These are phyloP conservation scores for Oryza meyeriana DNA, from an alignment of 176 grass and related monocot genomes.

Conservation along the genomic window DNA sequence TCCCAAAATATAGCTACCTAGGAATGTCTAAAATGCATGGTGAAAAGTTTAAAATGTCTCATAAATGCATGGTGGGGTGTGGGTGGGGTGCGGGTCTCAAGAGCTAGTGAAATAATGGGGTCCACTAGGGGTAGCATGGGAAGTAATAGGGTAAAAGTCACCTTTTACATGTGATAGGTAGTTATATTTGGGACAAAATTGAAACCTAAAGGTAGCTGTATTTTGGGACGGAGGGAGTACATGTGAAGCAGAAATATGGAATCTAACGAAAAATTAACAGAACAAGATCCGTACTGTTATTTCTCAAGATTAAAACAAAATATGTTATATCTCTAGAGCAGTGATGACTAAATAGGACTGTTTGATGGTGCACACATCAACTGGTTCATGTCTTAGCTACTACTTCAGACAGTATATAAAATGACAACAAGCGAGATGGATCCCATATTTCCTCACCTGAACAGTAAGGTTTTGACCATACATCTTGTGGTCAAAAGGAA, in stretches of 20 bases:
- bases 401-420: conserved; percentile 1
- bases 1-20: no score
- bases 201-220: no score
- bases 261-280: background rate
- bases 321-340: background rate
- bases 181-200: no score
- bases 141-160: no score
- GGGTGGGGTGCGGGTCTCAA: no score
- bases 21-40: no score
- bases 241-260: background rate
- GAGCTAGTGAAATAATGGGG: no score
- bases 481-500: conserved; percentile 87
- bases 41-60: no score
- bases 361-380: background rate
- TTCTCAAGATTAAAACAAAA: background rate
- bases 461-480: conserved; percentile 92
- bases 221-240: no score
- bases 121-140: no score
- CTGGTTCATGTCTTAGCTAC: background rate
- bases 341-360: background rate
- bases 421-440: background rate
- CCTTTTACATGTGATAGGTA: no score
- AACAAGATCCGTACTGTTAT: background rate
- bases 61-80: no score
- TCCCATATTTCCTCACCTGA: conserved; percentile 55